These are phyloP conservation scores for Hamamelis virginiana DNA, from an alignment of 164 flowering plant species.

Conservation along the genomic window DNA sequence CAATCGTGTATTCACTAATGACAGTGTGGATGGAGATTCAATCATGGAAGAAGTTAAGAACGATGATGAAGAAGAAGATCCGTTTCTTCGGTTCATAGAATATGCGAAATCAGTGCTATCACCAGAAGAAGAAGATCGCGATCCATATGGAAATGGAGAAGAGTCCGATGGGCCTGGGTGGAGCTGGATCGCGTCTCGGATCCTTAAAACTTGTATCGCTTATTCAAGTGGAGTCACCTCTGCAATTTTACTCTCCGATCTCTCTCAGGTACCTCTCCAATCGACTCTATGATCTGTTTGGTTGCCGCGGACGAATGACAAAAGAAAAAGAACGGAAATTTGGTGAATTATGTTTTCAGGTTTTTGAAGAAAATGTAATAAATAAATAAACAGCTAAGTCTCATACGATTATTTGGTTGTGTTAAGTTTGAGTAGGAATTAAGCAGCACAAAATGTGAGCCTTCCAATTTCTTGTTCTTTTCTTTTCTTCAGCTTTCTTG, in stretches of 20 bases:
- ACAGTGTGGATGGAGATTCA: not conserved
- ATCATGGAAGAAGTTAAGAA: slow-evolving; percentile 18
- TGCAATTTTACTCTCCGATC: slow-evolving; percentile 88
- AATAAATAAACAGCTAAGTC: too few species aligned
- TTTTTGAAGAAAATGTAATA: too few species aligned
- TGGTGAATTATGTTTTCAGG: too few species aligned
- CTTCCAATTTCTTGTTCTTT: not conserved
- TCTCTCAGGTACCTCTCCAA: slow-evolving; percentile 55
- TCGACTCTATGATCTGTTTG: not conserved
- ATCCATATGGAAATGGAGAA: slow-evolving; percentile 25
- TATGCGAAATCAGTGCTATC: slow-evolving; percentile 53
- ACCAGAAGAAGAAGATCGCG: slow-evolving; percentile 24
- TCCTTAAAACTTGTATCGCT: slow-evolving; percentile 68
- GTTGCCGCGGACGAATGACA: not conserved
- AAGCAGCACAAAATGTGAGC: not conserved
- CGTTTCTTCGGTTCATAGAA: slow-evolving; percentile 66
- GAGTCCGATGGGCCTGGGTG: slow-evolving; percentile 52
- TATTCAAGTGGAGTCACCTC: slow-evolving; percentile 90
- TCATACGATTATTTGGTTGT: too few species aligned
- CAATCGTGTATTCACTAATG: not conserved
- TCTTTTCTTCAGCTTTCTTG: not conserved
- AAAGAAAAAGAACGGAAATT: not conserved
- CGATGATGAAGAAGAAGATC: slow-evolving; percentile 41
- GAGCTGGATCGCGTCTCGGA: slow-evolving; percentile 82
- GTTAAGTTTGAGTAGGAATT: too few species aligned